These are phyloP conservation scores for Coniferiporia weirii DNA, from an alignment of 1,284 basidiomycete species.

Conservation along the genomic window DNA sequence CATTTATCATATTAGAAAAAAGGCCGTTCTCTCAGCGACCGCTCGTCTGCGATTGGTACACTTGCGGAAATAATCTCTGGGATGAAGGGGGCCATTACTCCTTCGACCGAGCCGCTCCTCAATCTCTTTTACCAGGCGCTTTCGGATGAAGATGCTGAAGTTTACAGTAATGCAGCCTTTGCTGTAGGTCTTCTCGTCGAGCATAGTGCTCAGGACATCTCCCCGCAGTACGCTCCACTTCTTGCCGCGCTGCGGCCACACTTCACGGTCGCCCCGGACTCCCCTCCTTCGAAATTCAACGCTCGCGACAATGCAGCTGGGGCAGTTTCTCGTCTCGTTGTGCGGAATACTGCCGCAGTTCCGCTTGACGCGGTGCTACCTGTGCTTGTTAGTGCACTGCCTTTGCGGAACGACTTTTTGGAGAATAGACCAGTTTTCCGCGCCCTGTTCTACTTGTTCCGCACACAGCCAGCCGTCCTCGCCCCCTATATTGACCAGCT, in stretches of 20 bases:
- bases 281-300: conserved; percentile 64
- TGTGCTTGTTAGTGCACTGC: conserved; percentile 77
- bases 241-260: conserved; percentile 80
- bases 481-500: conserved; percentile 79
- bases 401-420: conserved; percentile 83
- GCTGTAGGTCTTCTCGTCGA: conserved; percentile 91
- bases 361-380: conserved; percentile 92
- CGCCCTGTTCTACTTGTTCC: conserved; percentile 86
- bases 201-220: conserved; percentile 81
- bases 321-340: conserved; percentile 84
- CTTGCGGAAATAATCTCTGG: conserved; percentile 95
- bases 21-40: conserved; percentile 84
- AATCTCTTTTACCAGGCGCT: conserved; percentile 83
- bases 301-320: conserved; percentile 96
- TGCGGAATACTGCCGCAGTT: conserved; percentile 76
- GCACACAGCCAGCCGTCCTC: conserved; percentile 65
- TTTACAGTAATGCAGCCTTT: conserved; percentile 95
- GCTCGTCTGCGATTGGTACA: conserved; percentile 90
- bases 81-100: conserved; percentile 84
- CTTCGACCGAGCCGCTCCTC: conserved; percentile 80
- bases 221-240: conserved; percentile 76
- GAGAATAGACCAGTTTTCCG: conserved; percentile 91
- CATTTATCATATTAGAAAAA: conserved; percentile 50
- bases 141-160: conserved; percentile 83
- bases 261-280: conserved; percentile 65